Evolutionary conservation across 176 grass and related monocot species (phyloP), one percentile per base, ranked within the genome.

Genomic region (Eragrostis curvula): DNA sequence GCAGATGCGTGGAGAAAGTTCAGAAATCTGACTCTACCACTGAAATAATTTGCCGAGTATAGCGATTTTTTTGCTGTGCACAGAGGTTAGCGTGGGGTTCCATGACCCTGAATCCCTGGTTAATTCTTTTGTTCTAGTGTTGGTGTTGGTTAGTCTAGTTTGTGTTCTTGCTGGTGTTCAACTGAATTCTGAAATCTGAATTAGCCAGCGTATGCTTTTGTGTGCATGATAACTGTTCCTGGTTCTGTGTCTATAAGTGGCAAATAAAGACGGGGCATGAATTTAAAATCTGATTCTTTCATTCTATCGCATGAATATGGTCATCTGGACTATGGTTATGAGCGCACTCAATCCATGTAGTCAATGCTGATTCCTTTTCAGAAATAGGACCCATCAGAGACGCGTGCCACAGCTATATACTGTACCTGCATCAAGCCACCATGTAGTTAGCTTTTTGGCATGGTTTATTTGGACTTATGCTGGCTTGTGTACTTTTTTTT

Each of bases 111-210:
- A 25, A 25, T 2, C 0, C 0, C n/a, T 56, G 50, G 9, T 56
- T 24, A 21, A 11, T 59, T 10, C 10, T 56, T 59, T 59, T 24
- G 21, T 59, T 21, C 56, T 59, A 59, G 56, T 25, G 10, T 28
- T 4, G 58, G 20, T 24, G 52, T 16, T 58, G 32, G 12, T 56
- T 29, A n/a, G 50, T 40, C 7, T 21, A 2, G 50, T 12, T 36
- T n/a, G 5, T 25, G 32, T 24, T 57, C 30, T 25, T 25, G 30
- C 11, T 43, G 52, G 13, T 43, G 73, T 0, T 42, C 52, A 75
- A 25, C 73, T 58, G 72, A 57, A 57, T 24, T 55, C 28, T 39
- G 70, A 29, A 72, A 6, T 72, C 16, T 48, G 46, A 51, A 71
- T 62, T 12, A 5, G 42, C 41, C 60, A 9, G 12, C 5, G 49